These are phyloP conservation scores for Basidiobolus meristosporus DNA, from an alignment of 371 early-diverging fungal species.

Conservation along the genomic window DNA sequence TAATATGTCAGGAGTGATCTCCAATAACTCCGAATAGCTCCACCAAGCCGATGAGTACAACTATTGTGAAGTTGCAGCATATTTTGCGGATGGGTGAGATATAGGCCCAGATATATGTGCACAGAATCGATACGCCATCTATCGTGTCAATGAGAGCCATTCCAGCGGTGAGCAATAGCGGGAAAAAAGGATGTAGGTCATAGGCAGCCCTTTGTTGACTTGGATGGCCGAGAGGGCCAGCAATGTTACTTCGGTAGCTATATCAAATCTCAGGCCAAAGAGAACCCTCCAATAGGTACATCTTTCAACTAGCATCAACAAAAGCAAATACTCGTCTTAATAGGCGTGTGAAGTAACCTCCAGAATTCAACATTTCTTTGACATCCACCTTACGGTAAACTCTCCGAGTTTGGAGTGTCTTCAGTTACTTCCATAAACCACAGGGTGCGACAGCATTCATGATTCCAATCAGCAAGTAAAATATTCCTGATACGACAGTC, in stretches of 20 bases:
- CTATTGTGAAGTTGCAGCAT: slow-evolving; percentile 38
- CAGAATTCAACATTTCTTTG: slow-evolving; percentile 13
- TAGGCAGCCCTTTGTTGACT: slow-evolving; percentile 20
- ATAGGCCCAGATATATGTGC: slow-evolving; percentile 36
- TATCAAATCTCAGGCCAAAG: slow-evolving; percentile 53
- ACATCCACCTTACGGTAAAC: slow-evolving; percentile 21
- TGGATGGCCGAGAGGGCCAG: slow-evolving; percentile 29
- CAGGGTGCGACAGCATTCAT: slow-evolving; percentile 25
- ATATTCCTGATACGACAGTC: slow-evolving; percentile 26
- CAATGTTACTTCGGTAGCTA: slow-evolving; percentile 35
- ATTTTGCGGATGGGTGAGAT: slow-evolving; percentile 32
- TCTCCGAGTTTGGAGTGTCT: slow-evolving; percentile 16
- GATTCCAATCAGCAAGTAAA: slow-evolving; percentile 30
- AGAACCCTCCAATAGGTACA: slow-evolving; percentile 38
- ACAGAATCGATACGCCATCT: slow-evolving; percentile 40
- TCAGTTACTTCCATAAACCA: slow-evolving; percentile 14
- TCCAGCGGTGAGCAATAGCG: slow-evolving; percentile 38
- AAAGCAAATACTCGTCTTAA: slow-evolving; percentile 28
- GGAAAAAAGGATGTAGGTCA: slow-evolving; percentile 28
- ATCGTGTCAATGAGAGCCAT: slow-evolving; percentile 44
- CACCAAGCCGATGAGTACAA: slow-evolving; percentile 25
- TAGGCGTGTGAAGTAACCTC: slow-evolving; percentile 25
- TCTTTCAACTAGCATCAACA: slow-evolving; percentile 38
- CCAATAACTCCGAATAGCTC: slow-evolving; percentile 25
- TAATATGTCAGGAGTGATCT: no score